Base-by-base conservation (phyloP, 2,329 filamentous ascomycete genomes). In the Bipolaris gigantea region DNA sequence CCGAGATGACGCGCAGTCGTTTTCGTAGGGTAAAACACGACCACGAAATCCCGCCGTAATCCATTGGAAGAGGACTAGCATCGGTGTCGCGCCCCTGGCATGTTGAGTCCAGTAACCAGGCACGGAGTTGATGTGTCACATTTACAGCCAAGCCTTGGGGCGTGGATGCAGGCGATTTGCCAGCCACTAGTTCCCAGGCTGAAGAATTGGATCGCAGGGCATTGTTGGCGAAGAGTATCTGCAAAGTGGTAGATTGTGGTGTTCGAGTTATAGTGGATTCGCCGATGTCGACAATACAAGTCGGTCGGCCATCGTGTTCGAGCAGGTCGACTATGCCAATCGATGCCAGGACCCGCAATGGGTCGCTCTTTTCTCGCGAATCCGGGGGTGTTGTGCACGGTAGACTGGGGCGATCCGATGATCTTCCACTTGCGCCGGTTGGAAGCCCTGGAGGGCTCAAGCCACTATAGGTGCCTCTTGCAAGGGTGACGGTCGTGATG, bases 261-360 rank as follows among this genome's bases (percentile, higher is more conserved):
- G 75, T 76, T 42, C 78, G 80, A 61, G 86, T 87, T n/a, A 75
- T 71, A 1, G 79, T 71, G 1, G 79, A 72, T 63, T 87, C 84
- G 7, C 79, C 77, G 46, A 89, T 74, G 64, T 93, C 89, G 32
- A 93, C 79, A 38, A 93, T 81, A 64, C 93, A 90, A 0, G 88
- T 89, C 2, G 89, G 90, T 42, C 90, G 80, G 45, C 88, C 84
- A 69, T 94, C 90, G 61, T 89, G 83, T 66, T 93, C 89, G 36
- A 94, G 73, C 35, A 93, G 76, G 70, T 93, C 90, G 18, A 87
- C 75, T 9, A 90, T 81, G 21, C 88, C 86, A 47, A 92, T 79
- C 23, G 82, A 82, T 38, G 83, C 83, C 4, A 92, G 77, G 46
- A 85, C 76, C 47, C 85, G 80, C 40, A 84, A 59, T 5, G 79